phyloP scores from a whole-genome alignment of 129 eudicot genomes.

The Helianthus tuberosus region DNA sequence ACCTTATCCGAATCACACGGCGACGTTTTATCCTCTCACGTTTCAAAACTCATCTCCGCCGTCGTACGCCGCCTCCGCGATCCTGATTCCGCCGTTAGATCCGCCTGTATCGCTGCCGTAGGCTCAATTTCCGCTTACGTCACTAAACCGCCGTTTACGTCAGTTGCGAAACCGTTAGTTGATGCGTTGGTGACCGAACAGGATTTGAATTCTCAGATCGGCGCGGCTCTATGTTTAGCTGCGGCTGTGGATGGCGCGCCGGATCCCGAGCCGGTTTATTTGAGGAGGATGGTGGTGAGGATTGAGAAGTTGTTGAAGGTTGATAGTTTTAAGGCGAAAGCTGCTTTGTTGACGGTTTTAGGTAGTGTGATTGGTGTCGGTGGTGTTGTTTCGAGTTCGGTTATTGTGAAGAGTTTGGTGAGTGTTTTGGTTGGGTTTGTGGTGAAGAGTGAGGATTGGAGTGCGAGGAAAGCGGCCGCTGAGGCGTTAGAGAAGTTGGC shows the following conservation, averaged over 20 bases:
- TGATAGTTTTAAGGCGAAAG: slow-evolving; percentile 79
- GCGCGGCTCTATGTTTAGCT: slow-evolving; percentile 75
- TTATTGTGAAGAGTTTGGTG: slow-evolving; percentile 51
- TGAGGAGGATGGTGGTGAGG: slow-evolving; percentile 57
- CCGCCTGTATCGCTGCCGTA: slow-evolving; percentile 65
- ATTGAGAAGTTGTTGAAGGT: slow-evolving; percentile 65
- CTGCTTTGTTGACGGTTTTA: slow-evolving; percentile 65
- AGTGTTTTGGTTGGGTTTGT: slow-evolving; percentile 62
- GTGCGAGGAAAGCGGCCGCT: slow-evolving; percentile 78
- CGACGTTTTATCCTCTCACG: slow-evolving; percentile 55
- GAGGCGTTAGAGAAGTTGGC: slow-evolving; percentile 71
- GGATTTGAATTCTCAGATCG: slow-evolving; percentile 70
- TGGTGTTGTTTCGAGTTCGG: slow-evolving; percentile 48
- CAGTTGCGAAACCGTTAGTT: slow-evolving; percentile 55
- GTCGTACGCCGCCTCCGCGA: slow-evolving; percentile 80
- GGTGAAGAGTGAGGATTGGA: slow-evolving; percentile 79
- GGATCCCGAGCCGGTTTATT: slow-evolving; percentile 50
- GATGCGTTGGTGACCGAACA: slow-evolving; percentile 83
- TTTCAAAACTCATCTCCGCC: slow-evolving; percentile 67
- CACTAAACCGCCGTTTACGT: slow-evolving; percentile 57
- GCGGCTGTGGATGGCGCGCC: slow-evolving; percentile 75
- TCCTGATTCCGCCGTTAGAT: slow-evolving; percentile 64
- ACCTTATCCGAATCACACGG: slow-evolving; percentile 68
- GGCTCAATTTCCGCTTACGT: slow-evolving; percentile 57
- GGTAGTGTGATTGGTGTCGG: slow-evolving; percentile 64